A percentile compares a stretch with the other conserved stretches of the same genome.
These are phyloP conservation scores for Typha latifolia DNA, from an alignment of 176 grass and related monocot genomes.

Conservation along the genomic window DNA sequence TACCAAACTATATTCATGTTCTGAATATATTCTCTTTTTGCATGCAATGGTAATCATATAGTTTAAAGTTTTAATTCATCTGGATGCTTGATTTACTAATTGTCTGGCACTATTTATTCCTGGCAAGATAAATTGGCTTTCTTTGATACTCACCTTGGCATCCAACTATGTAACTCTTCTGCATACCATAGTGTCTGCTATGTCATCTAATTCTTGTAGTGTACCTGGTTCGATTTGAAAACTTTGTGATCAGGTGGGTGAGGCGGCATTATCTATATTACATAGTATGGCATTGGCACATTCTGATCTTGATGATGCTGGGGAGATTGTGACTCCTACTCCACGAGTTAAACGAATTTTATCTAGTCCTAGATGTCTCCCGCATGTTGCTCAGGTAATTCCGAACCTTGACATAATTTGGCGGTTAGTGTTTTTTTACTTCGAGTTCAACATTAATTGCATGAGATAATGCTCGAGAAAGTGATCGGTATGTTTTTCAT, in stretches of 20 bases:
- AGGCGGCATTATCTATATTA: constrained; percentile 74
- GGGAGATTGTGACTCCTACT: constrained; percentile 95
- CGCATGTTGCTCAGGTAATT: constrained; percentile 87
- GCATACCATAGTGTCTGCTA: not conserved
- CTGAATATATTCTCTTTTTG: no score
- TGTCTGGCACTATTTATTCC: no score
- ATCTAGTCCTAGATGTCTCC: constrained; percentile 94
- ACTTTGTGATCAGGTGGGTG: constrained; percentile 62
- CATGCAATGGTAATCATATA: no score
- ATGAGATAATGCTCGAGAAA: no score
- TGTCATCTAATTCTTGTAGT: not conserved
- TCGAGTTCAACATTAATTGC: no score
- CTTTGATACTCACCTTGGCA: no score
- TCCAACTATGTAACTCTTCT: not conserved
- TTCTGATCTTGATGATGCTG: constrained; percentile 98
- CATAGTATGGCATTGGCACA: constrained; percentile 90
- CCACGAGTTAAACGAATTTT: constrained; percentile 90
- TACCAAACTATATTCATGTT: no score
- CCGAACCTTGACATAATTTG: constrained; percentile 1
- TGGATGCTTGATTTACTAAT: no score
- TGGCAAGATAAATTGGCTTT: not conserved
- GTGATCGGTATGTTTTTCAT: no score
- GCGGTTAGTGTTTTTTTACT: not conserved
- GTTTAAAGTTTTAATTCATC: no score
- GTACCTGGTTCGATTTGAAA: constrained; percentile 5